These are phyloP conservation scores for Pythium folliculosum DNA, from an alignment of 352 stramenopile genomes.

Conservation along the genomic window DNA sequence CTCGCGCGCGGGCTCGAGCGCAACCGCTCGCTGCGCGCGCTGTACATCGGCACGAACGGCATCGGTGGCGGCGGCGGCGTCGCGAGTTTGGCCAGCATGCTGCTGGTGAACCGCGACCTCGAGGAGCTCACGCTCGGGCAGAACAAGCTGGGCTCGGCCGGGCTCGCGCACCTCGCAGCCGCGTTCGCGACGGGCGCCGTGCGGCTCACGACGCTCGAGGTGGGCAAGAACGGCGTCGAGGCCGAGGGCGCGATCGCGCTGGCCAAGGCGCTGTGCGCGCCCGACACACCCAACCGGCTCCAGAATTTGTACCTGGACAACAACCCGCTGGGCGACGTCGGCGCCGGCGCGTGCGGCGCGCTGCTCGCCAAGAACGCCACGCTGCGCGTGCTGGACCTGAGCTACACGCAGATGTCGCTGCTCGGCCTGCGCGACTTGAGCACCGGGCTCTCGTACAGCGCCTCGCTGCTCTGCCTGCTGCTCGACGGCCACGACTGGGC, in stretches of 20 bases:
- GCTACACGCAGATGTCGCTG: constrained; percentile 81
- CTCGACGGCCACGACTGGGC: constrained; percentile 84
- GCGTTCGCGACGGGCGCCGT: constrained; percentile 59
- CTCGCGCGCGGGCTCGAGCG: constrained; percentile 54
- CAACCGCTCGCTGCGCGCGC: constrained; percentile 51
- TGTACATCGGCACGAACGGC: constrained; percentile 84
- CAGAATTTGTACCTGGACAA: constrained; percentile 87
- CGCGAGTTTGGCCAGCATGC: constrained; percentile 51
- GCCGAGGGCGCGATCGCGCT: constrained; percentile 65
- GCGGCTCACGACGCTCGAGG: constrained; percentile 65
- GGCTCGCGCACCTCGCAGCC: constrained; percentile 56
- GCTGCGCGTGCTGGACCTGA: constrained; percentile 75
- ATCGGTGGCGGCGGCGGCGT: constrained; percentile 64
- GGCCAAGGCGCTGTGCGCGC: constrained; percentile 62
- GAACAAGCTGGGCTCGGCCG: constrained; percentile 69
- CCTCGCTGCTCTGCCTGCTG: constrained; percentile 66
- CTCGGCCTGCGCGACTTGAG: constrained; percentile 71
- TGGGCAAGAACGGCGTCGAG: constrained; percentile 79
- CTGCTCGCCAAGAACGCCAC: constrained; percentile 72
- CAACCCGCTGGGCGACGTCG: constrained; percentile 79
- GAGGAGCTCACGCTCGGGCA: constrained; percentile 78
- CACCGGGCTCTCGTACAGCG: constrained; percentile 63
- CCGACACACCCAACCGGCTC: constrained; percentile 36
- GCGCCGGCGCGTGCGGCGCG: constrained; percentile 64
- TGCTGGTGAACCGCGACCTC: constrained; percentile 58